Conservation (phyloP, 495 filamentous ascomycete genomes). For the Aspergillus nidulans region DNA sequence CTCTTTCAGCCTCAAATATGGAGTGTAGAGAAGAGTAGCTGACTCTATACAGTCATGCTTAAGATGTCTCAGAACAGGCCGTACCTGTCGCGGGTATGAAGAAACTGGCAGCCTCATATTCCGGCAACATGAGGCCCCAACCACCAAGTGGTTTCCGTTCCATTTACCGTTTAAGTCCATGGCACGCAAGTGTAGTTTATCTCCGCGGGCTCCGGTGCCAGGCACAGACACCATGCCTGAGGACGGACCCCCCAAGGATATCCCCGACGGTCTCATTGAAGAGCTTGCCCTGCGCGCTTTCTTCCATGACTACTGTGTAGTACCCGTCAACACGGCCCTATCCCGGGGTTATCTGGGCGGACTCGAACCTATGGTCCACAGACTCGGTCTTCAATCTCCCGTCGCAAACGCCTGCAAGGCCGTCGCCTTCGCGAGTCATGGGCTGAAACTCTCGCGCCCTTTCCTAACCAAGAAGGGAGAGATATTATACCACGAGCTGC, state of each 20-base stretch:
- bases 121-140: conserved; percentile 17
- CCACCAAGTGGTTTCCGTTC: no score
- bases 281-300: conserved; percentile 26
- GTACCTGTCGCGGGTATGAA: conserved; percentile 30
- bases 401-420: conserved; percentile 26
- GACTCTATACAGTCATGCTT: conserved; percentile 19
- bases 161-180: conserved; percentile 13
- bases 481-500: conserved; percentile 23
- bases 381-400: conserved; percentile 18
- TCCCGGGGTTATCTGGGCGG: conserved; percentile 26
- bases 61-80: conserved; percentile 25
- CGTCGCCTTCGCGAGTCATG: conserved; percentile 24
- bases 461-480: conserved; percentile 19
- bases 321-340: conserved; percentile 15
- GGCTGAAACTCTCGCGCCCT: conserved; percentile 21
- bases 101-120: conserved; percentile 15
- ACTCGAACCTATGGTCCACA: conserved; percentile 21
- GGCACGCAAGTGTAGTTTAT: conserved; percentile 29
- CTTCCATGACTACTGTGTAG: conserved; percentile 28
- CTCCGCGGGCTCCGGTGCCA: conserved; percentile 14
- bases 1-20: no score
- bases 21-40: no score
- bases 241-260: conserved; percentile 20
- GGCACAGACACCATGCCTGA: conserved; percentile 17
- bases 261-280: conserved; percentile 15